phyloP scores from a whole-genome alignment of 345 rosid species.

The Erysimum cheiranthoides region DNA sequence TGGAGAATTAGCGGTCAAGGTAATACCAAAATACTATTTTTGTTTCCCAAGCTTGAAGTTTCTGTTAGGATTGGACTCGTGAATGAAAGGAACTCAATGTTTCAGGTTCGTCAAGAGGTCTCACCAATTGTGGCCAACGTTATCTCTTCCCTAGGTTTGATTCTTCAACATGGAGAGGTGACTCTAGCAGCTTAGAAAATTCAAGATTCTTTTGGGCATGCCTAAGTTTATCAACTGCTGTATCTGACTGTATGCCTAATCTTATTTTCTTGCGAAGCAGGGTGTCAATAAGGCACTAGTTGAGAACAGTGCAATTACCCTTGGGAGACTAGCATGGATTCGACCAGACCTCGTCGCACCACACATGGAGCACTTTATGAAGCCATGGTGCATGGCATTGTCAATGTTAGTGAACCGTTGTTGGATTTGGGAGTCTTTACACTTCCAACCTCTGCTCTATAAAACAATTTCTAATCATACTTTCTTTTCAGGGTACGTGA shows the following conservation, averaged over 20 bases:
- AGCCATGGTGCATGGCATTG: slow-evolving; percentile 93
- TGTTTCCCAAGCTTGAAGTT: slow-evolving; percentile 13
- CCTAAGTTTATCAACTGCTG: slow-evolving; percentile 17
- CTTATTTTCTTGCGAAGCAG: slow-evolving; percentile 51
- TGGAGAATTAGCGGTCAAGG: slow-evolving; percentile 98
- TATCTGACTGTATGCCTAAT: slow-evolving; percentile 1
- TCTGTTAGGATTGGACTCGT: slow-evolving; percentile 25
- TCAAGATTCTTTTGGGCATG: slow-evolving; percentile 7
- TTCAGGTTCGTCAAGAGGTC: slow-evolving; percentile 91
- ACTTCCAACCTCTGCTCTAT: not conserved
- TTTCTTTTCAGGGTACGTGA: slow-evolving; percentile 78
- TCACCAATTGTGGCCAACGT: slow-evolving; percentile 82
- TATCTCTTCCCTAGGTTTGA: slow-evolving; percentile 68
- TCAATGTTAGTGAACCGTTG: slow-evolving; percentile 63
- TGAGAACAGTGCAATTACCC: slow-evolving; percentile 97
- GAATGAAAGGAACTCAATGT: slow-evolving; percentile 31
- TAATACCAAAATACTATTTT: slow-evolving; percentile 32
- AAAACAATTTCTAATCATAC: slow-evolving; percentile 22
- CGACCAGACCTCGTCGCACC: slow-evolving; percentile 98
- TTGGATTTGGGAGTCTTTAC: slow-evolving; percentile 8
- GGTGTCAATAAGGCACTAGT: slow-evolving; percentile 82
- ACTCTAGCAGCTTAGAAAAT: slow-evolving; percentile 7
- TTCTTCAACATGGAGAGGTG: slow-evolving; percentile 88
- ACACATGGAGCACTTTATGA: slow-evolving; percentile 98
- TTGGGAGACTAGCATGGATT: slow-evolving; percentile 98